Evolutionary conservation across 2,329 filamentous ascomycete species (phyloP).

Genomic region (Cercospora sp.): DNA sequence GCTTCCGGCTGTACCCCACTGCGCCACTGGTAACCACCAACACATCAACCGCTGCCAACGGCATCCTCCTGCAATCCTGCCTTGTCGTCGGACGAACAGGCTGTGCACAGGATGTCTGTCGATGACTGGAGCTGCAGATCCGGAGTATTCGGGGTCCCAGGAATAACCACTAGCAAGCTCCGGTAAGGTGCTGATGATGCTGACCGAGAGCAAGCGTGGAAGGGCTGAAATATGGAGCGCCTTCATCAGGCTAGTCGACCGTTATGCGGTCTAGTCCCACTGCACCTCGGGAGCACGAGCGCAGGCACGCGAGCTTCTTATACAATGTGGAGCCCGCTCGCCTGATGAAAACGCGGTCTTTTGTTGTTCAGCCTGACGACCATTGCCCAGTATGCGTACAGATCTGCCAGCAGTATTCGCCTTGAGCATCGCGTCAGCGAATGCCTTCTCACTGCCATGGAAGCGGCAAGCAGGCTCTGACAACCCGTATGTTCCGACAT

Average conservation of each 20-base stretch:
- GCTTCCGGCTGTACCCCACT: not conserved
- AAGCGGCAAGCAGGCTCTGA: constrained; percentile 10
- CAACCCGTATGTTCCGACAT: constrained; percentile 12
- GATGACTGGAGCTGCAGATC: not conserved
- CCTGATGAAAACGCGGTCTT: not conserved
- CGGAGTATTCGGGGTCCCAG: not conserved
- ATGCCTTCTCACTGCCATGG: not conserved
- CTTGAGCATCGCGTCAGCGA: not conserved
- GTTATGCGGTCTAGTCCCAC: constrained; percentile 2
- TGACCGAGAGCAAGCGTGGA: not conserved
- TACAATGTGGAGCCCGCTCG: not conserved
- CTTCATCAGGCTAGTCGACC: constrained; percentile 1
- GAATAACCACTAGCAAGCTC: not conserved
- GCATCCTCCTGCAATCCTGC: not conserved
- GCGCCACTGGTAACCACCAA: not conserved
- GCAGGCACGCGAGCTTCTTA: constrained; percentile 2
- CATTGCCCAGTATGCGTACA: not conserved
- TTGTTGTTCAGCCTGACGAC: not conserved
- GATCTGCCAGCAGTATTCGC: constrained; percentile 1
- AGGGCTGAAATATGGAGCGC: not conserved
- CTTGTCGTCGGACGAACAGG: not conserved
- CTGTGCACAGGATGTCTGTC: not conserved
- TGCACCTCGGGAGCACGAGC: constrained; percentile 3
- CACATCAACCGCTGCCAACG: not conserved
- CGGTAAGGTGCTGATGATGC: not conserved